Conservation (phyloP, 345 rosid genomes). For the Rhizophora mangle region DNA sequence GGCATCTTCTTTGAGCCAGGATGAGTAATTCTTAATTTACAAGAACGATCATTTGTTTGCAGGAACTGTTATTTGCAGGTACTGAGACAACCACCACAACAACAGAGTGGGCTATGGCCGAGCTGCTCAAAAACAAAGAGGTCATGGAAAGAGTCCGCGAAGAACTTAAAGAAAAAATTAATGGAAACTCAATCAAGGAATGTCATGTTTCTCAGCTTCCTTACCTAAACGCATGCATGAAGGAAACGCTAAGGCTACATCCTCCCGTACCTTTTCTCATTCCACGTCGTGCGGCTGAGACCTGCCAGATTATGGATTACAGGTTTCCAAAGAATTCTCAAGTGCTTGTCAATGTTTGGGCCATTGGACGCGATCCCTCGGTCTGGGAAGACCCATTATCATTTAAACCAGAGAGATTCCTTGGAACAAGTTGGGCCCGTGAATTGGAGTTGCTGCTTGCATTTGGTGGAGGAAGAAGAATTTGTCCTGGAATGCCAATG, state of each 20-base stretch:
- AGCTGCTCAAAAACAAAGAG: conserved; percentile 11
- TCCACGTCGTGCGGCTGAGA: conserved; percentile 10
- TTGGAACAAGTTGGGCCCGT: neutral
- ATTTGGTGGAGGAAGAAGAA: conserved; percentile 20
- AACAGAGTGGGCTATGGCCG: conserved; percentile 12
- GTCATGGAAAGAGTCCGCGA: neutral
- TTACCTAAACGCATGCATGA: conserved; percentile 11
- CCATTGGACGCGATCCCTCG: conserved; percentile 12
- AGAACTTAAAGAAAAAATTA: conserved; percentile 8
- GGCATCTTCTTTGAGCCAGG: neutral
- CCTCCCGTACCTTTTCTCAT: conserved; percentile 17
- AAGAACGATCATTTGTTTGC: neutral
- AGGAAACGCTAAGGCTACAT: conserved; percentile 21
- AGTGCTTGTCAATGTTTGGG: conserved; percentile 19
- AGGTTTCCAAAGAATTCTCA: conserved; percentile 14
- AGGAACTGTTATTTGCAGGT: conserved; percentile 12
- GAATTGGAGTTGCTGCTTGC: conserved; percentile 4
- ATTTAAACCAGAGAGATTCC: conserved; percentile 22
- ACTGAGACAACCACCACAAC: conserved; percentile 9
- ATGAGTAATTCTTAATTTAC: no score
- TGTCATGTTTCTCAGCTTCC: conserved; percentile 5
- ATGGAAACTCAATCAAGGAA: neutral
- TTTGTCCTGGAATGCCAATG: conserved; percentile 19
- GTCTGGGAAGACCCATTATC: conserved; percentile 17
- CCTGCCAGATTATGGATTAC: conserved; percentile 20